These are phyloP conservation scores for Phlyctochytrium arcticum DNA, from an alignment of 192 early-diverging fungal species.

Conservation along the genomic window DNA sequence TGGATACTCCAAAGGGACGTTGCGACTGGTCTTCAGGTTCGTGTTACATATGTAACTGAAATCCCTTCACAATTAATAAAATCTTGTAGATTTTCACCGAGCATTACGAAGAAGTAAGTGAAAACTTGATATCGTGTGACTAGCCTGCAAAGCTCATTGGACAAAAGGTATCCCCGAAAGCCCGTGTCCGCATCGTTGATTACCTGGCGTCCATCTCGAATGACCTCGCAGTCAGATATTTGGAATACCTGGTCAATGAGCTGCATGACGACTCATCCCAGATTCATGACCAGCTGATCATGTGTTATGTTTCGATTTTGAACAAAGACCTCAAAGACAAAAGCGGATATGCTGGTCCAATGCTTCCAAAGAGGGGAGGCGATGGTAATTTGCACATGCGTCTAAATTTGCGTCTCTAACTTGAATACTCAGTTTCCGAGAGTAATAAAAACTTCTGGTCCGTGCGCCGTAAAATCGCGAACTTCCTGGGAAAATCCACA, in stretches of 20 bases:
- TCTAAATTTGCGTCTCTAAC: too few relatives aligned
- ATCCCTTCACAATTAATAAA: not conserved
- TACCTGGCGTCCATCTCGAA: slow-evolving; percentile 67
- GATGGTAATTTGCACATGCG: too few relatives aligned
- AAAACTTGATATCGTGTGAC: too few relatives aligned
- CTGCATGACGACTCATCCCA: slow-evolving; percentile 62
- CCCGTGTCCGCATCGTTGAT: slow-evolving; percentile 38
- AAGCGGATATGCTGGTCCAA: slow-evolving; percentile 15
- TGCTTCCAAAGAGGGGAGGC: slow-evolving; percentile 14
- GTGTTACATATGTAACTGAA: not conserved
- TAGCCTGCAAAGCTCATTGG: not conserved
- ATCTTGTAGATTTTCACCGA: slow-evolving; percentile 43
- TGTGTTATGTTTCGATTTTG: slow-evolving; percentile 72
- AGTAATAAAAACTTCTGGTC: slow-evolving; percentile 32
- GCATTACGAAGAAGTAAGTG: slow-evolving; percentile 38
- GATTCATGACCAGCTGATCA: slow-evolving; percentile 77
- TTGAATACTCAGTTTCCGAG: too few relatives aligned
- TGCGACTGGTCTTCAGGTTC: slow-evolving; percentile 65
- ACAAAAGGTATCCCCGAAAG: slow-evolving; percentile 19
- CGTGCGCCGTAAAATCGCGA: slow-evolving; percentile 46
- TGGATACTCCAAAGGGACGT: slow-evolving; percentile 73
- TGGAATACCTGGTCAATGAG: slow-evolving; percentile 75
- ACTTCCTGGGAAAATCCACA: slow-evolving; percentile 66
- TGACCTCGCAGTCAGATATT: slow-evolving; percentile 68
- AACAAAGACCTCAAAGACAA: slow-evolving; percentile 27